phyloP scores from a whole-genome alignment of 495 filamentous ascomycete genomes.

The Chaetomium tenue region DNA sequence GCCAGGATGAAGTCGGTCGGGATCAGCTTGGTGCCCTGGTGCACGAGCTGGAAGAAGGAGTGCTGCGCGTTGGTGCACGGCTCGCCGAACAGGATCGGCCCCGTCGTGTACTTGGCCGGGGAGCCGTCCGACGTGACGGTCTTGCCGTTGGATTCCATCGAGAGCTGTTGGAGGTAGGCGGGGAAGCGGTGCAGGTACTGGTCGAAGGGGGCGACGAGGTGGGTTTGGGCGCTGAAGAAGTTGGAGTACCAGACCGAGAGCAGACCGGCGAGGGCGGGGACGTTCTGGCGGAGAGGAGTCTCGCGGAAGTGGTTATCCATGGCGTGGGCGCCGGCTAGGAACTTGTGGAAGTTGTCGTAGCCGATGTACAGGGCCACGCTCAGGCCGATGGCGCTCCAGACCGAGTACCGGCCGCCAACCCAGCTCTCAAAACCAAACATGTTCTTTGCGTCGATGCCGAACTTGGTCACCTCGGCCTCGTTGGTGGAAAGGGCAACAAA shows the following conservation, averaged over 20 bases:
- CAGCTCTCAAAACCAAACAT: slow-evolving; percentile 99
- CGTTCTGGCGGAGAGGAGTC: slow-evolving; percentile 89
- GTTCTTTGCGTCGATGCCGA: slow-evolving; percentile 95
- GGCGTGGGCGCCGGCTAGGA: slow-evolving; percentile 89
- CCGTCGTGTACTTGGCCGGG: slow-evolving; percentile 95
- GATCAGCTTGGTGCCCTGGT: slow-evolving; percentile 98
- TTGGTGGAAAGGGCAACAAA: slow-evolving; percentile 98
- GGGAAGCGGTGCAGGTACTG: slow-evolving; percentile 99
- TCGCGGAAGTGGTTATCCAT: slow-evolving; percentile 98
- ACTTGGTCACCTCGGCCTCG: slow-evolving; percentile 90
- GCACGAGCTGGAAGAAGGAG: slow-evolving; percentile 98
- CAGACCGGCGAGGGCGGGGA: slow-evolving; percentile 86
- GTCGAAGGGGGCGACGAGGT: slow-evolving; percentile 96
- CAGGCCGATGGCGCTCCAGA: slow-evolving; percentile 97
- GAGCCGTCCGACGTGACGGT: slow-evolving; percentile 86
- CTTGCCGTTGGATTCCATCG: slow-evolving; percentile 99
- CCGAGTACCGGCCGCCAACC: slow-evolving; percentile 97
- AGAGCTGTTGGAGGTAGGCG: slow-evolving; percentile 96
- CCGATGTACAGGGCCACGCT: slow-evolving; percentile 93
- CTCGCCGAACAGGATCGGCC: slow-evolving; percentile 90
- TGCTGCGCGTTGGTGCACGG: slow-evolving; percentile 99
- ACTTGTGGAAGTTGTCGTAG: slow-evolving; percentile 95
- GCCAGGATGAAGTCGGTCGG: slow-evolving; percentile 97
- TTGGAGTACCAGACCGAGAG: slow-evolving; percentile 98
- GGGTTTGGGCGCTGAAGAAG: slow-evolving; percentile 96